A percentile compares a stretch with the other conserved stretches of the same genome.
phyloP scores from a whole-genome alignment of 2,329 filamentous ascomycete species.

The Phialophora verrucosa region DNA sequence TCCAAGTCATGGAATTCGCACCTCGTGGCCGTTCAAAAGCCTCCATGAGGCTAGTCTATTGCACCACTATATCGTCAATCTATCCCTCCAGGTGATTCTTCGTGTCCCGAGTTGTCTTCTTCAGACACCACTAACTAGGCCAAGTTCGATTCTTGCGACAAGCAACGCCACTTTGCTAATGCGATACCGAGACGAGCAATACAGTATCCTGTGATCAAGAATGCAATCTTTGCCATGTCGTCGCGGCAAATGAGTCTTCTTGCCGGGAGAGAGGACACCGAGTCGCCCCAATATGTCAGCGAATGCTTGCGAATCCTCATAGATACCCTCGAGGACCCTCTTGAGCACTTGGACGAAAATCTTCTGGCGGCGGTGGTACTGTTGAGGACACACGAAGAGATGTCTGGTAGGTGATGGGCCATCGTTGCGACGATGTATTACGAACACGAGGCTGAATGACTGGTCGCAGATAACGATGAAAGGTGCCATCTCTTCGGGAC shows the following conservation, averaged over 20 bases:
- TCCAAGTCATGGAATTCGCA: constrained; percentile 14
- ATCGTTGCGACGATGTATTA: too few relatives aligned
- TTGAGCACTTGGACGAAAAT: constrained; percentile 53
- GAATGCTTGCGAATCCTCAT: constrained; percentile 56
- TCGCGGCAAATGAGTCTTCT: constrained; percentile 54
- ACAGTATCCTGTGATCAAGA: constrained; percentile 54
- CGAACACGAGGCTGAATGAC: background rate
- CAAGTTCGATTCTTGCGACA: constrained; percentile 47
- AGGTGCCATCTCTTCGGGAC: constrained; percentile 49
- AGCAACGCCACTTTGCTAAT: constrained; percentile 50
- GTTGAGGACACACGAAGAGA: constrained; percentile 57
- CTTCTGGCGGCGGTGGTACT: constrained; percentile 58
- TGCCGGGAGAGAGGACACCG: constrained; percentile 47
- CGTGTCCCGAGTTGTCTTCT: constrained; percentile 6
- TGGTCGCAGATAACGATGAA: constrained; percentile 40
- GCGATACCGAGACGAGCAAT: constrained; percentile 56
- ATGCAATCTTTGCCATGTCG: constrained; percentile 55
- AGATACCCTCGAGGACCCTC: constrained; percentile 50
- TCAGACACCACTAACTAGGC: background rate
- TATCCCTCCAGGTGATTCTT: constrained; percentile 44
- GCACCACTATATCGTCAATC: constrained; percentile 45
- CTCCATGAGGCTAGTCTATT: constrained; percentile 45
- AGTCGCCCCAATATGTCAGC: constrained; percentile 54
- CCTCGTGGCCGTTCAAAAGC: constrained; percentile 26
- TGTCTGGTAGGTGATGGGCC: constrained; percentile 32